Evolutionary conservation across 441 rosid species (phyloP).

Genomic region (Populus trichocarpa): DNA sequence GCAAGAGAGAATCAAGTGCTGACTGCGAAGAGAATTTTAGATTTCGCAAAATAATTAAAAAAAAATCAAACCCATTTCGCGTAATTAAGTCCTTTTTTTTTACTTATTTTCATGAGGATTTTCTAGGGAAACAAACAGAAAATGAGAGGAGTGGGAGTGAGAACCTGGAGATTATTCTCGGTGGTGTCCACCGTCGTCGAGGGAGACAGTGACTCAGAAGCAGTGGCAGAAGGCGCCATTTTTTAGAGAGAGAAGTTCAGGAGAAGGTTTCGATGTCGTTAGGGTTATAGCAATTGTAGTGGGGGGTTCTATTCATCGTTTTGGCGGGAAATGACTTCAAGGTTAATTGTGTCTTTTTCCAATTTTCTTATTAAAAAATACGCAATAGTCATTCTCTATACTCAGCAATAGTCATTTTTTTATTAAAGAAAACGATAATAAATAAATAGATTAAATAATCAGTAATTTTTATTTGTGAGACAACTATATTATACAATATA

Average conservation of each 20-base stretch:
- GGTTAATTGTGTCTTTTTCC: conserved; percentile 14
- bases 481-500: too few relatives aligned
- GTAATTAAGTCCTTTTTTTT: neutral
- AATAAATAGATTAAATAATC: too few relatives aligned
- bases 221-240: conserved; percentile 40
- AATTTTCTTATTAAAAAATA: too few relatives aligned
- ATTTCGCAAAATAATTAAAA: neutral
- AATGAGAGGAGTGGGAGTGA: neutral
- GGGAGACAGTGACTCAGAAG: conserved; percentile 31
- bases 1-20: neutral
- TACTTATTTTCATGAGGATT: neutral
- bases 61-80: neutral
- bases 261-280: neutral
- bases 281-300: conserved; percentile 22
- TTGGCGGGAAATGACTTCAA: conserved; percentile 47
- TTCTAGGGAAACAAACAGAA: conserved; percentile 9
- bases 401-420: too few relatives aligned
- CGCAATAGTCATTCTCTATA: neutral
- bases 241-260: neutral
- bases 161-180: conserved; percentile 50
- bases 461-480: too few relatives aligned
- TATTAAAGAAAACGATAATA: too few relatives aligned
- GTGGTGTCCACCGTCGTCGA: conserved; percentile 22
- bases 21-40: neutral
- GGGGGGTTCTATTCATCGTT: conserved; percentile 16